Percentiles rank a stretch among this genome's conserved stretches.
Evolutionary conservation across 2,329 filamentous ascomycete genomes (phyloP).

Genomic region (Cryphonectria carpinicola): DNA sequence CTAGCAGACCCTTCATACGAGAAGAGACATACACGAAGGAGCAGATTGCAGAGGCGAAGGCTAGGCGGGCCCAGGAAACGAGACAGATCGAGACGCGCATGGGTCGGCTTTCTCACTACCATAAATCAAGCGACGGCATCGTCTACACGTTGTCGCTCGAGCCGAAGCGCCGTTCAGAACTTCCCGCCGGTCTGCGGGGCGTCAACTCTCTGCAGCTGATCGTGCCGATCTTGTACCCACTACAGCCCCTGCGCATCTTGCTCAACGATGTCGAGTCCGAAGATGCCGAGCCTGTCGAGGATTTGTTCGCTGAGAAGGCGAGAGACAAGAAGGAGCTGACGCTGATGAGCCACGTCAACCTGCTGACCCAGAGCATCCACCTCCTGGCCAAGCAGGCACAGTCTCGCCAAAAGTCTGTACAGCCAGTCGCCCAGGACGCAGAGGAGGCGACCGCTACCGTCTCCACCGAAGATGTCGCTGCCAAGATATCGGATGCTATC

Average conservation of each 20-base stretch:
- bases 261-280: constrained; percentile 65
- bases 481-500: constrained; percentile 33
- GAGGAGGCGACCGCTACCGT: constrained; percentile 31
- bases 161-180: constrained; percentile 61
- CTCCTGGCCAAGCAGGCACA: constrained; percentile 62
- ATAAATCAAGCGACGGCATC: constrained; percentile 70
- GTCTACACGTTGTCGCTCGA: constrained; percentile 73
- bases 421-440: constrained; percentile 27
- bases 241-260: constrained; percentile 68
- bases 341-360: constrained; percentile 76
- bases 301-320: constrained; percentile 65
- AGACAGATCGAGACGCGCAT: constrained; percentile 77
- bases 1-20: constrained; percentile 42
- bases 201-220: constrained; percentile 69
- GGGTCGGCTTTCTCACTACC: constrained; percentile 67
- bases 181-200: constrained; percentile 63
- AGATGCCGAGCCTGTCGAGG: constrained; percentile 66
- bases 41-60: constrained; percentile 65
- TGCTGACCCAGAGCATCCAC: constrained; percentile 72
- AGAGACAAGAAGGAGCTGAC: constrained; percentile 61
- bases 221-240: constrained; percentile 72
- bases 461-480: constrained; percentile 32
- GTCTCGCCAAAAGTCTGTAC: constrained; percentile 29
- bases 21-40: constrained; percentile 59
- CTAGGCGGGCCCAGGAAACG: constrained; percentile 66